phyloP scores from a whole-genome alignment of 306 rosid species.

The Acacia melanoxylon region DNA sequence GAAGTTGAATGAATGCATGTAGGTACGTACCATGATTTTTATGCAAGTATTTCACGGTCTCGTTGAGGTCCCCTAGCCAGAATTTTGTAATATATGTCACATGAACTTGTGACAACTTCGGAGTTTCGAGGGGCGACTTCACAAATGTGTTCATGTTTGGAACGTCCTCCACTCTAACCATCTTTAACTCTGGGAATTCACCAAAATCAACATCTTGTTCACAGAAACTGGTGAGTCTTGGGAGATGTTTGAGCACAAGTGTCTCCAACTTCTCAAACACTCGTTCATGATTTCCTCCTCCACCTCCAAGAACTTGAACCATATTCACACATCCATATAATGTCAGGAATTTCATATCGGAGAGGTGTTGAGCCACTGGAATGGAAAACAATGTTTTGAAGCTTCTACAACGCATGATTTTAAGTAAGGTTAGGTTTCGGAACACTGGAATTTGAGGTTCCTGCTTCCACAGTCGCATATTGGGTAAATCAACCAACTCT shows the following conservation, averaged over 20 bases:
- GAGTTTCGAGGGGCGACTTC: neutral
- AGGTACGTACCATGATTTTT: neutral
- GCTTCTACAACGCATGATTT: neutral
- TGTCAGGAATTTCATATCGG: neutral
- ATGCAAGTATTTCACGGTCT: neutral
- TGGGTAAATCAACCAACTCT: neutral
- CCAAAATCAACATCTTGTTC: neutral
- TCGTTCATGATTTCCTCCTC: neutral
- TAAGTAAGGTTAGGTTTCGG: neutral
- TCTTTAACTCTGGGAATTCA: neutral
- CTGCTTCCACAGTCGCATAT: neutral
- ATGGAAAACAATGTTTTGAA: neutral
- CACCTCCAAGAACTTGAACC: neutral
- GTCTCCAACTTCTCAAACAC: neutral
- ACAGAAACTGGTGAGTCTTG: neutral
- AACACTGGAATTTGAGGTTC: neutral
- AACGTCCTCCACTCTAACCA: neutral
- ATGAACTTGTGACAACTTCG: neutral
- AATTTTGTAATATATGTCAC: neutral
- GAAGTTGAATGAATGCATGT: neutral
- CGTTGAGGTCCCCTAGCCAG: neutral
- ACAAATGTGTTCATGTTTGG: neutral
- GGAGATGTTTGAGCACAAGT: neutral
- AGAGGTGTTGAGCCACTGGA: neutral
- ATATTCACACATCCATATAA: neutral